Conservation (phyloP, 495 filamentous ascomycete genomes). For the Hypoxylon subgilvum region DNA sequence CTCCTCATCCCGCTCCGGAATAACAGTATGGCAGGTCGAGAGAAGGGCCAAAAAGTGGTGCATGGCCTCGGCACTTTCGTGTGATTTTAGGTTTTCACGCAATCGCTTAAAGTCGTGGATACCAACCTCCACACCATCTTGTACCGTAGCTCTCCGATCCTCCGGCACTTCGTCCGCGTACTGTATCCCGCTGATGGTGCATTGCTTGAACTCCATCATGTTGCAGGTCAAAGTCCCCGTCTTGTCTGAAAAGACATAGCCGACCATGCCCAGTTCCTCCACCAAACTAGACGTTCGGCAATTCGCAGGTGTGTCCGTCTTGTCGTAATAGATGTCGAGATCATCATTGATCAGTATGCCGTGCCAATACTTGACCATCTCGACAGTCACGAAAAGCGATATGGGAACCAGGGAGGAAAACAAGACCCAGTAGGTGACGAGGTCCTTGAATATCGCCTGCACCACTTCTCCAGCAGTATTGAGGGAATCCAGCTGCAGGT, state of each 20-base stretch:
- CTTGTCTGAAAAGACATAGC: slow-evolving; percentile 99
- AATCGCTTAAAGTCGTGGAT: slow-evolving; percentile 88
- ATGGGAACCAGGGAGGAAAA: slow-evolving; percentile 97
- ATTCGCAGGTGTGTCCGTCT: slow-evolving; percentile 91
- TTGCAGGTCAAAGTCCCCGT: slow-evolving; percentile 99
- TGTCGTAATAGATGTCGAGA: slow-evolving; percentile 96
- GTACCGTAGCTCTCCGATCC: slow-evolving; percentile 78
- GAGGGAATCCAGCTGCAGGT: slow-evolving; percentile 68
- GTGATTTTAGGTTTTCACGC: slow-evolving; percentile 71
- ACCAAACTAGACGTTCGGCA: slow-evolving; percentile 96
- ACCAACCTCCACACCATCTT: slow-evolving; percentile 77
- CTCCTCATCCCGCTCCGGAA: slow-evolving; percentile 82
- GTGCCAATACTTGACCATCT: slow-evolving; percentile 97
- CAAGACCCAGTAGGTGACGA: slow-evolving; percentile 98
- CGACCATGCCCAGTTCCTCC: slow-evolving; percentile 96
- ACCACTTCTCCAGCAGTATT: slow-evolving; percentile 58
- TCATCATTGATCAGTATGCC: slow-evolving; percentile 97
- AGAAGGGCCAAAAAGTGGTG: slow-evolving; percentile 89
- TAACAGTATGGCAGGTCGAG: slow-evolving; percentile 95
- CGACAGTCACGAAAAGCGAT: slow-evolving; percentile 95
- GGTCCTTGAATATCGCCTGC: slow-evolving; percentile 88
- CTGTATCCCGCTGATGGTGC: slow-evolving; percentile 88
- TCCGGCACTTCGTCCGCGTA: slow-evolving; percentile 94
- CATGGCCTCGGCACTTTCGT: slow-evolving; percentile 72
- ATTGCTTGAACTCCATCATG: slow-evolving; percentile 98